Percentiles rank a stretch among this genome's conserved stretches.
phyloP scores from a whole-genome alignment of 257 asterid genomes.

The Ballota nigra region DNA sequence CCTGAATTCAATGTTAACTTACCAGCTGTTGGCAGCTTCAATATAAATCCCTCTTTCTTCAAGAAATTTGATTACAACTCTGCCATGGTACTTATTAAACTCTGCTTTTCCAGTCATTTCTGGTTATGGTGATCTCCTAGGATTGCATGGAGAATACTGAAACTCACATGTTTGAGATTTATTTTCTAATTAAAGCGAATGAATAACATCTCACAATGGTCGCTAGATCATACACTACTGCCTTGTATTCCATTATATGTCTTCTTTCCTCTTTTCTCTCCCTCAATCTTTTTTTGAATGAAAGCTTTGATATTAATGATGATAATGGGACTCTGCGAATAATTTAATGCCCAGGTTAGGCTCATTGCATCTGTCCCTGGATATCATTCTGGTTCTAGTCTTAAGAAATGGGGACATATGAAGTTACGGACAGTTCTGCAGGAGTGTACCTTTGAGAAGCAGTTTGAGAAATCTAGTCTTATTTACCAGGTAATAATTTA shows the following conservation, averaged over 20 bases:
- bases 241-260: background rate
- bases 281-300: background rate
- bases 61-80: conserved; percentile 80
- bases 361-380: conserved; percentile 97
- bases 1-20: conserved; percentile 69
- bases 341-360: conserved; percentile 63
- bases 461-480: conserved; percentile 85
- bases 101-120: conserved; percentile 8
- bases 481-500: conserved; percentile 69
- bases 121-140: background rate
- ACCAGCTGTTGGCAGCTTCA: conserved; percentile 66
- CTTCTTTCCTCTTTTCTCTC: background rate
- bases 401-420: conserved; percentile 98
- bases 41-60: conserved; percentile 75
- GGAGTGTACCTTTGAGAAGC: conserved; percentile 72
- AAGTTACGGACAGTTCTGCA: conserved; percentile 85
- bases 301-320: background rate
- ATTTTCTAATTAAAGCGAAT: background rate
- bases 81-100: conserved; percentile 57
- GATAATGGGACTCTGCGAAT: background rate
- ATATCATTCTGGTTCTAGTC: conserved; percentile 77
- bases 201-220: background rate
- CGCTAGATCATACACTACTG: background rate
- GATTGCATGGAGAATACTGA: background rate
- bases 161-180: background rate